Evolutionary conservation across 2,329 filamentous ascomycete genomes (phyloP), one percentile per base, ranked within the genome.

Genomic region (Boeremia exigua): DNA sequence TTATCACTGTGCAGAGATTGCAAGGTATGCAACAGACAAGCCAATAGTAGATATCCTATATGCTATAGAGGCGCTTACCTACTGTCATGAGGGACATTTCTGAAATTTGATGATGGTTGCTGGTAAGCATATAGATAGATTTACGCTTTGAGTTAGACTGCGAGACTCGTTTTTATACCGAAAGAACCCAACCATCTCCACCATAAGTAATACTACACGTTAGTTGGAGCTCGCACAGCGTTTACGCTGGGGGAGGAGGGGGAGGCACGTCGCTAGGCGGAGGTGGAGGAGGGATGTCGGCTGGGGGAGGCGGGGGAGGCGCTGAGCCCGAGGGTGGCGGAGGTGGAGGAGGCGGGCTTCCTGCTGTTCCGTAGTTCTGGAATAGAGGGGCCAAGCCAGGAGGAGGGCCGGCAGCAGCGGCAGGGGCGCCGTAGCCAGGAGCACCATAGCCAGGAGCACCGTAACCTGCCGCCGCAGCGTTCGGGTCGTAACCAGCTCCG

Each of bases 301-400:
- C 80, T 50, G 81, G 82, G 58, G 84, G 83, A 23, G 85, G 84
- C n/a, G 85, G 84, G 0, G 87, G 85, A 33, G 87, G 86, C 38
- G 84, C 84, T 43, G 80, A 77, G 15, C 75, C 77, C 43, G 86
- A 83, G 1, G 86, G 85, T 25, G 87, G 86, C 37, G 84, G 83
- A 9, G 85, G 83, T n/a, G 86, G 84, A 1, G 86, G 85, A 25
- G 87, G 86, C 38, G 84, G 84, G 53, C 81, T 78, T 38, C 75
- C 77, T 56, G 75, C 80, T 60, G 78, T 78, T 34, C 84, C 80
- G 59, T 86, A 90, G 67, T 88, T 87, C 74, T 89, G 86, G 67
- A 89, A 87, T 55, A 91, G 79, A 42, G 86, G 84, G 69, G 84
- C 87, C 58, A 88, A 79, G 36, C 85, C 85, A 57, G 83, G 73